These are phyloP conservation scores for Medicago arabica DNA, from an alignment of 306 rosid genomes.

Conservation along the genomic window DNA sequence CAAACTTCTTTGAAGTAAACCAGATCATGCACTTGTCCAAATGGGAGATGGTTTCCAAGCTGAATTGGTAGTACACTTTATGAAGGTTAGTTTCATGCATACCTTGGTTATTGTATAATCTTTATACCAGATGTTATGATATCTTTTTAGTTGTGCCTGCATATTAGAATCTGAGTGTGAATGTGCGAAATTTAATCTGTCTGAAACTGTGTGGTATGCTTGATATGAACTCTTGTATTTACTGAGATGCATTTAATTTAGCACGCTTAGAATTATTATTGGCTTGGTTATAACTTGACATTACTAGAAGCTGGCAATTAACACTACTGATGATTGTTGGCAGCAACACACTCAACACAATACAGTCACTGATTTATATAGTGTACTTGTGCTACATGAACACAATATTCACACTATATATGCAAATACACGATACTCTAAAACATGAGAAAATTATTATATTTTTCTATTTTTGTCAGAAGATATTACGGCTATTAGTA, in stretches of 20 bases:
- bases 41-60: slow-evolving; percentile 99
- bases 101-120: background rate
- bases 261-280: background rate
- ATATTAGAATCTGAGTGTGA: background rate
- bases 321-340: background rate
- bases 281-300: background rate
- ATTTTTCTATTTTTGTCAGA: no score
- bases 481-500: no score
- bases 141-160: background rate
- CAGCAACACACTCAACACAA: background rate
- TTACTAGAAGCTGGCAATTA: background rate
- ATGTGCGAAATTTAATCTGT: background rate
- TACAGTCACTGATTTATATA: no score
- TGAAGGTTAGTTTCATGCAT: slow-evolving; percentile 70
- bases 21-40: slow-evolving; percentile 94
- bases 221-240: background rate
- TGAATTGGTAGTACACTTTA: slow-evolving; percentile 90
- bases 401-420: background rate
- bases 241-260: background rate
- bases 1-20: slow-evolving; percentile 88
- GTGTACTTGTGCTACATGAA: background rate
- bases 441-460: no score
- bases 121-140: no score
- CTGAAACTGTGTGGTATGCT: background rate
- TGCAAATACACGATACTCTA: background rate